A percentile compares a stretch with the other conserved stretches of the same genome.
Conservation (phyloP, 768 basidiomycete genomes). For the Phallus indusiatus region DNA sequence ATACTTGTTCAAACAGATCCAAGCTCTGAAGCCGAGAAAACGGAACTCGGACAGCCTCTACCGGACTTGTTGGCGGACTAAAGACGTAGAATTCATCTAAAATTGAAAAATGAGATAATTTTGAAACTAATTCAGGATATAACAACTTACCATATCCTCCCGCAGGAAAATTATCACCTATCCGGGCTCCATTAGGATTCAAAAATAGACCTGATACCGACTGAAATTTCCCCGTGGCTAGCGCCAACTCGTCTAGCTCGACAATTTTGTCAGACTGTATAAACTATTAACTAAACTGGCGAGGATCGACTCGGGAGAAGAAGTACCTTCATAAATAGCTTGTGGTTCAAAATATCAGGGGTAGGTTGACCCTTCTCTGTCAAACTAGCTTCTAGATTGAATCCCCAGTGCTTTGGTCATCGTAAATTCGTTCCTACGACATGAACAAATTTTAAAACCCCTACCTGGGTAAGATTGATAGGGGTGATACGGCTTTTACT, state of each 20-base stretch:
- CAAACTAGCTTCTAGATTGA: slow-evolving; percentile 68
- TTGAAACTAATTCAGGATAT: not conserved
- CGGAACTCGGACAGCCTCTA: slow-evolving; percentile 40
- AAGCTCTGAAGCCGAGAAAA: slow-evolving; percentile 30
- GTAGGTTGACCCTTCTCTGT: slow-evolving; percentile 27
- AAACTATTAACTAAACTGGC: slow-evolving; percentile 1
- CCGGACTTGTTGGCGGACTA: slow-evolving; percentile 22
- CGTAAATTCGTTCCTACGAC: slow-evolving; percentile 4
- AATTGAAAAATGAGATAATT: not conserved
- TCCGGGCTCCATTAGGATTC: slow-evolving; percentile 40
- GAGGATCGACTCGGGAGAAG: not conserved
- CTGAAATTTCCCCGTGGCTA: slow-evolving; percentile 45
- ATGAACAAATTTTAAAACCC: slow-evolving; percentile 13
- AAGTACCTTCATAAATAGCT: slow-evolving; percentile 29
- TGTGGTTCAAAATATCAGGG: slow-evolving; percentile 43
- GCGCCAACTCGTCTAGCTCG: slow-evolving; percentile 37
- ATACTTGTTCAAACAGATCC: slow-evolving; percentile 38
- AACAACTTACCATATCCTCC: slow-evolving; percentile 50
- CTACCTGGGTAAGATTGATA: slow-evolving; percentile 66
- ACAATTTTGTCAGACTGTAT: slow-evolving; percentile 44
- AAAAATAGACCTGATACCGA: slow-evolving; percentile 36
- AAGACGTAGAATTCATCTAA: slow-evolving; percentile 62
- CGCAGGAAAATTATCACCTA: slow-evolving; percentile 50
- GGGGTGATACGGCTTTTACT: slow-evolving; percentile 51
- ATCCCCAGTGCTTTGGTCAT: slow-evolving; percentile 61